Base-by-base conservation (phyloP, 2,329 filamentous ascomycete species). In the Diaporthe aspalathi region DNA sequence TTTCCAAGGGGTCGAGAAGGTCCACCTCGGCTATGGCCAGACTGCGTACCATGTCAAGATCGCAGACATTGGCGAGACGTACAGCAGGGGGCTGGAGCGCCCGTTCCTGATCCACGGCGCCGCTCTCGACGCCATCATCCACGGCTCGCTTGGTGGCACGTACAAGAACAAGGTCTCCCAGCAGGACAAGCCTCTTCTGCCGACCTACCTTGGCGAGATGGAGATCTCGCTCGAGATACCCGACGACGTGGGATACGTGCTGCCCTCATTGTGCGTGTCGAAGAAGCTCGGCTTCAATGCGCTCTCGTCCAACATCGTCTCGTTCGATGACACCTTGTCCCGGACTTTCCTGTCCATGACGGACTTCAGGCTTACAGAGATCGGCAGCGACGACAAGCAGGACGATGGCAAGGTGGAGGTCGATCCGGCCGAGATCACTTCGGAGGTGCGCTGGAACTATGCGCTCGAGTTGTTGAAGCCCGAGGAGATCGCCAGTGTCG, bases 111-210 rank as follows among this genome's bases (percentile, higher is more conserved):
- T 90, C 24, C 88, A 90, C 74, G 88, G 88, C 0, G 83, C 86
- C 9, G 88, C 87, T 0, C 79, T 90, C 9, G 88, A 90, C 74
- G 80, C 85, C 4, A 84, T 89, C 76, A 84, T 90, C 45, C 88
- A 90, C 70, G 62, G 65, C 49, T 56, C 63, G 35, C 50, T 72
- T 32, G 70, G 70, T 27, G 57, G 66, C 7, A 72, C 70, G 17
- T 72, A 66, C 52, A 62, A 35, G 43, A 50, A 72, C 54, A 68
- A 68, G 57, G 43, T 35, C 38, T 67, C 60, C 65, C 62, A 68
- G 56, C 67, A 68, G 47, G 65, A 72, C 66, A 72, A 69, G 57
- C 65, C 70, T n/a, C 54, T 67, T 14, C 56, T 69, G 6, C 70
- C 70, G 22, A 72, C 70, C 8, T 60, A 60, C 14, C 53, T 72